Evolutionary conservation across 177 flowering plant species (phyloP).

Genomic region (Vitis hybrid): DNA sequence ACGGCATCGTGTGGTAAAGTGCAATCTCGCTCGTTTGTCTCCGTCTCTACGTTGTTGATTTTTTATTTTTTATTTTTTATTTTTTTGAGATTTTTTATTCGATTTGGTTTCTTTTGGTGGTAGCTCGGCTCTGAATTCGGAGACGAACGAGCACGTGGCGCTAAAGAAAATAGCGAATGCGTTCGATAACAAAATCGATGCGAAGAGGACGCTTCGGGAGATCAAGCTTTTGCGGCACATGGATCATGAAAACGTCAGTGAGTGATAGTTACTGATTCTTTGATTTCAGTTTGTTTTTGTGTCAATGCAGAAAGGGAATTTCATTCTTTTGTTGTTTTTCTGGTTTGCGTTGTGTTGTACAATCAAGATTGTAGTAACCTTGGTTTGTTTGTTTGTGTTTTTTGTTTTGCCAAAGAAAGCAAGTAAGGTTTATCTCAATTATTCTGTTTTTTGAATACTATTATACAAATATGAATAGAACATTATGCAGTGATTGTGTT

Average conservation of each 20-base stretch:
- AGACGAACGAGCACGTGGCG: constrained; percentile 85
- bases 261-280: constrained; percentile 11
- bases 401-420: not conserved
- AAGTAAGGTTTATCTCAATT: too few relatives aligned
- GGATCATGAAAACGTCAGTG: constrained; percentile 95
- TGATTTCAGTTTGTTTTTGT: not conserved
- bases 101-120: constrained; percentile 4
- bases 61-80: constrained; percentile 3
- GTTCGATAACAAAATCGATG: constrained; percentile 88
- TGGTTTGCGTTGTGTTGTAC: not conserved
- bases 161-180: constrained; percentile 94
- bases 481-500: too few relatives aligned
- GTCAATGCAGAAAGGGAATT: not conserved
- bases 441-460: too few relatives aligned
- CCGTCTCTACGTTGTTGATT: not conserved
- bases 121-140: constrained; percentile 84
- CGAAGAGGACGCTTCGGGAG: constrained; percentile 91
- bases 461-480: too few relatives aligned
- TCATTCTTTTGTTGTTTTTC: not conserved
- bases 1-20: constrained; percentile 92
- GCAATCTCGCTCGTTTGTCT: not conserved
- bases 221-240: constrained; percentile 90
- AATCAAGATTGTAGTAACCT: not conserved
- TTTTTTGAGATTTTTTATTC: not conserved
- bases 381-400: not conserved